phyloP scores from a whole-genome alignment of 23 red algal species.

The Pyropia haitanensis region DNA sequence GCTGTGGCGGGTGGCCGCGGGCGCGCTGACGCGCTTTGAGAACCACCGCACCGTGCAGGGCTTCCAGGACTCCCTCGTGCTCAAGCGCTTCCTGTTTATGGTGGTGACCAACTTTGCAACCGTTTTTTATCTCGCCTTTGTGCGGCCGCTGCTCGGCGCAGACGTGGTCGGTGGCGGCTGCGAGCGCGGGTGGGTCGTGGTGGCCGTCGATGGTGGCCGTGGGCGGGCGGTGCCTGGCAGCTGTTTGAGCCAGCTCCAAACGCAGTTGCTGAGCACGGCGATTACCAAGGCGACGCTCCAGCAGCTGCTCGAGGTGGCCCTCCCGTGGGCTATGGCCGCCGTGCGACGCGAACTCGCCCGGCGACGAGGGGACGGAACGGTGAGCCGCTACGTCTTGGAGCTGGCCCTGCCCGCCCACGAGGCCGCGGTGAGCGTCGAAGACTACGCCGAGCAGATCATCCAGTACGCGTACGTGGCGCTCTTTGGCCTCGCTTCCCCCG shows the following conservation, averaged over 20 bases:
- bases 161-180: too few relatives aligned
- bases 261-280: conserved; percentile 26
- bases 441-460: conserved; percentile 61
- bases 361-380: conserved; percentile 8
- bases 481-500: conserved; percentile 51
- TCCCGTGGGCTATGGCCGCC: conserved; percentile 24
- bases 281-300: conserved; percentile 59
- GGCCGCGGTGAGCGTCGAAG: conserved; percentile 25
- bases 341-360: conserved; percentile 7
- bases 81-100: conserved; percentile 62
- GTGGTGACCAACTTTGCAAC: conserved; percentile 61
- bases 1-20: conserved; percentile 27
- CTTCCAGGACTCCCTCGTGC: conserved; percentile 44
- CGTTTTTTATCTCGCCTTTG: conserved; percentile 57
- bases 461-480: conserved; percentile 46
- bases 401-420: conserved; percentile 19
- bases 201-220: too few relatives aligned
- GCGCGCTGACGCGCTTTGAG: conserved; percentile 32
- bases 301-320: conserved; percentile 40
- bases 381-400: conserved; percentile 1
- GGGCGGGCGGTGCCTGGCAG: too few relatives aligned
- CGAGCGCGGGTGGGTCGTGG: too few relatives aligned
- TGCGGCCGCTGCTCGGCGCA: conserved; percentile 14
- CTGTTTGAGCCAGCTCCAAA: conserved; percentile 23
- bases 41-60: conserved; percentile 55